Evolutionary conservation across 306 rosid species (phyloP), one percentile per base, ranked within the genome.

Genomic region (Trifolium dubium): DNA sequence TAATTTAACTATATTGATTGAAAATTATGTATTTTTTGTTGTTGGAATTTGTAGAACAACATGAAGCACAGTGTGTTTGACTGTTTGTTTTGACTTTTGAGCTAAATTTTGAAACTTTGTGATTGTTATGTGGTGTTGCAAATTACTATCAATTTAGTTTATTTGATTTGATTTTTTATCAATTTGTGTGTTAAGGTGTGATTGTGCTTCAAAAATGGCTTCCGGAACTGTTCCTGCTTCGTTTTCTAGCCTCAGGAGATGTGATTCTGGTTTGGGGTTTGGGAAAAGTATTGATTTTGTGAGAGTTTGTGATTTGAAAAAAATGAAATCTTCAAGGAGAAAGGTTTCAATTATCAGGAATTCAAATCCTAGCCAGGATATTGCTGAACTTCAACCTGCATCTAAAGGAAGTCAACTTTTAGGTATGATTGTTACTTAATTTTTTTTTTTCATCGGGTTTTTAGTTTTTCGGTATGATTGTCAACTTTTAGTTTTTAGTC

Each of bases 371-470:
- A 85, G 92, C 30, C 82, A 89, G 4, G 99, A 95, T 76, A 84
- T 84, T 67, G 96, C 86, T 18, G 89, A 95, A 79, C 92, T 95
- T 69, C 89, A 90, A 86, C 88, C 90, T 1, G 96, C 99, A 19
- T 88, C 96, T 31, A 89, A 88, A 63, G 92, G 98, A 74, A 95
- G 97, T 76, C 90, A 94, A 64, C 88, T 95, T 75, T 65, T 92
- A 75, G 98, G 99, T 95, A 82, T 80, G 71, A 31, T 69, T 66
- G 64, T 18, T 51, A 8, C 31, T 65, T 76, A 13, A 0, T 32
- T 70, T 40, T 28, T 67, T 32, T 70, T 40, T 28, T 67, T 35
- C 43, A 32, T 46, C n/a, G 53, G 23, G 7, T 2, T 31, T 9
- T 69, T 15, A 0, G n/a, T 5, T 69, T 15, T 31, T 14, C 11